Conservation (phyloP, 1,284 basidiomycete species). For the Marasmius fiardii region DNA sequence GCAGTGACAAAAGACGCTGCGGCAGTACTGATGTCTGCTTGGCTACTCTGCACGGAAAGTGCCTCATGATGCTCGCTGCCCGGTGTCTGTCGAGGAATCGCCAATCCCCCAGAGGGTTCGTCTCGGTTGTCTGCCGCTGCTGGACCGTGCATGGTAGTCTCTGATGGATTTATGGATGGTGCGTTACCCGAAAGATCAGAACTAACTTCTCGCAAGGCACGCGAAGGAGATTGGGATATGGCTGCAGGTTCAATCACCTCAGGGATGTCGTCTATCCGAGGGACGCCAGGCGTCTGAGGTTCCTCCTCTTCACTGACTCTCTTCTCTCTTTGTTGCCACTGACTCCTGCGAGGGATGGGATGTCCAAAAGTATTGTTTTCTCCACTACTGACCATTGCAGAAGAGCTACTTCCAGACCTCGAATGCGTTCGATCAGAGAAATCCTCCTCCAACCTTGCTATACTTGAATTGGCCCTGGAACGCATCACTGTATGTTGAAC, state of each 20-base stretch:
- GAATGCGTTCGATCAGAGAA: conserved; percentile 39
- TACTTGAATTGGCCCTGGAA: conserved; percentile 53
- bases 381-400: conserved; percentile 40
- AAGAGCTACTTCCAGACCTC: conserved; percentile 49
- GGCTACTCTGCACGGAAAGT: conserved; percentile 31
- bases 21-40: conserved; percentile 63
- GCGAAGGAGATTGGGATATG: not conserved
- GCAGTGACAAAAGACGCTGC: conserved; percentile 64
- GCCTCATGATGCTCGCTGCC: conserved; percentile 8
- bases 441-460: conserved; percentile 56
- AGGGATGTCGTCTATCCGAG: not conserved
- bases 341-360: conserved; percentile 33
- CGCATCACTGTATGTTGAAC: conserved; percentile 39
- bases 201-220: not conserved
- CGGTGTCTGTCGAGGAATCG: conserved; percentile 5
- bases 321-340: conserved; percentile 27
- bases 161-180: conserved; percentile 12
- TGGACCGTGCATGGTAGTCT: conserved; percentile 11
- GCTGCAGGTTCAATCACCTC: not conserved
- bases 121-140: not conserved
- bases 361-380: conserved; percentile 74
- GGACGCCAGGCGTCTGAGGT: not conserved
- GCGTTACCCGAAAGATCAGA: conserved; percentile 6
- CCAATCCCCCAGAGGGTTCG: conserved; percentile 9
- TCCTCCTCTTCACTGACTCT: conserved; percentile 14